Percentiles rank a stretch among this genome's conserved stretches.
These are phyloP conservation scores for Hyparrhenia diplandra DNA, from an alignment of 176 grass and related monocot species.

Conservation along the genomic window DNA sequence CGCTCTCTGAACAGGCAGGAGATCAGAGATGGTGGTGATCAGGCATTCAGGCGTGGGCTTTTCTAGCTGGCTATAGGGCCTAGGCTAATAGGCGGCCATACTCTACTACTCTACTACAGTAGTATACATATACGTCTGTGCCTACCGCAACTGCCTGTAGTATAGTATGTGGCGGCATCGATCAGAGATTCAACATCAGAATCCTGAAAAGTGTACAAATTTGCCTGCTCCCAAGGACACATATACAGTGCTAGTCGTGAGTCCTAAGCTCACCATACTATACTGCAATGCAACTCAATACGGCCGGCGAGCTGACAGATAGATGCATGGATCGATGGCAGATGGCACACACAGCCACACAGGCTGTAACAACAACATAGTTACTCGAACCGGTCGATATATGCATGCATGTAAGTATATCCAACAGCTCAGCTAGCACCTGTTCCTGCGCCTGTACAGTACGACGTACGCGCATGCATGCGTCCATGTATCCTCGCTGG, in stretches of 20 bases:
- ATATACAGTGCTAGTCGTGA: background rate
- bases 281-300: background rate
- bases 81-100: background rate
- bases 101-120: background rate
- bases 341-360: too few species aligned
- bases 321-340: background rate
- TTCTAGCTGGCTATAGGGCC: background rate
- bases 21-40: background rate
- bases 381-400: background rate
- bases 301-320: background rate
- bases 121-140: background rate
- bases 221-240: constrained; percentile 28
- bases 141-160: background rate
- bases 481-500: background rate
- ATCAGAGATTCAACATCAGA: constrained; percentile 13
- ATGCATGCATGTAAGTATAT: too few species aligned
- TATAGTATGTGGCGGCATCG: background rate
- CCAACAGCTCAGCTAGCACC: background rate
- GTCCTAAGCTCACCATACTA: background rate
- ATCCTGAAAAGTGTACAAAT: constrained; percentile 45
- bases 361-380: background rate
- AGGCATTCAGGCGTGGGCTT: background rate
- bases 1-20: background rate
- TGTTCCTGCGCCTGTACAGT: background rate
- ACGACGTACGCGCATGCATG: background rate